phyloP scores from a whole-genome alignment of 305 asterid genomes.

The Rubia balearica region DNA sequence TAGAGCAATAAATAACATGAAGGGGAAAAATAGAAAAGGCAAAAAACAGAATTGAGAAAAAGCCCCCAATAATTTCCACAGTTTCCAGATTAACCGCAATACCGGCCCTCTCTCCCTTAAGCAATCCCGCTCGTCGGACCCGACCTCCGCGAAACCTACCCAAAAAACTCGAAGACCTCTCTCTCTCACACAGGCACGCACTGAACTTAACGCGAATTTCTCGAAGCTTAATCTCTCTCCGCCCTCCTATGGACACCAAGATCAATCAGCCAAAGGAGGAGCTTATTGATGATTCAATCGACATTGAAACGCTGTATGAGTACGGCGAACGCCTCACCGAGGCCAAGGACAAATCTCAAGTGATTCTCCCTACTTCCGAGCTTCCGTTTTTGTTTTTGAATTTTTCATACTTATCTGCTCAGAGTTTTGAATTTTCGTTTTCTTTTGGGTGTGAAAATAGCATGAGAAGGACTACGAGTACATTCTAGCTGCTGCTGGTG shows the following conservation, averaged over 20 bases:
- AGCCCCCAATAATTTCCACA: neutral
- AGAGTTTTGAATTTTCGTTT: constrained; percentile 9
- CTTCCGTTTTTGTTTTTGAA: neutral
- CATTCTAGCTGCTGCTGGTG: constrained; percentile 69
- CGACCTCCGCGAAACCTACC: constrained; percentile 11
- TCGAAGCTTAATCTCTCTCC: neutral
- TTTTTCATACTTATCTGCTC: neutral
- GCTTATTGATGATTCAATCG: constrained; percentile 45
- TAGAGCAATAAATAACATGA: neutral
- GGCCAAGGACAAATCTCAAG: constrained; percentile 78
- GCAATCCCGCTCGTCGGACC: neutral
- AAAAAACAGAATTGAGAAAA: neutral
- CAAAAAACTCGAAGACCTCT: constrained; percentile 18
- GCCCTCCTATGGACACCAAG: neutral
- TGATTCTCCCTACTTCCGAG: constrained; percentile 20
- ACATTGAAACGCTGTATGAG: constrained; percentile 86
- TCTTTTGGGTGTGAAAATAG: constrained; percentile 31
- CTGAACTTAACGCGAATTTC: constrained; percentile 6
- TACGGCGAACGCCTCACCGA: constrained; percentile 65
- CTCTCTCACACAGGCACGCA: constrained; percentile 5
- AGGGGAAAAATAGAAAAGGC: neutral
- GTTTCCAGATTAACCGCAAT: neutral
- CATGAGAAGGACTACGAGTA: constrained; percentile 65
- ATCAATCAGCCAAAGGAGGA: constrained; percentile 37
- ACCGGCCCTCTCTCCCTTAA: neutral